phyloP scores from a whole-genome alignment of 2,329 filamentous ascomycete species.

The Myotisia sp. region DNA sequence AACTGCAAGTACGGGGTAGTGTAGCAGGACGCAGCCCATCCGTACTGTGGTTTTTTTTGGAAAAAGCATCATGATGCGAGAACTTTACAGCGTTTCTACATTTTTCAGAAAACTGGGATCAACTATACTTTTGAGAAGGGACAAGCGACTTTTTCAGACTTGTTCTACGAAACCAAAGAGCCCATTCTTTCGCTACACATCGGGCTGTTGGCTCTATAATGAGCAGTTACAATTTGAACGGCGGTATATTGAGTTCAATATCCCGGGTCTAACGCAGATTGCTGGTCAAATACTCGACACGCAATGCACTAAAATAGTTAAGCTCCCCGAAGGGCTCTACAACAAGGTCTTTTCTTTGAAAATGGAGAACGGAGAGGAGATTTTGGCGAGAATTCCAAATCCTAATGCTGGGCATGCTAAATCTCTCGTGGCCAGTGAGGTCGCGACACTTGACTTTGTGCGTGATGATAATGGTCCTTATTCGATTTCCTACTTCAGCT shows the following conservation, averaged over 20 bases:
- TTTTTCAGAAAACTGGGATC: no score
- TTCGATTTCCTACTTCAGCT: neutral
- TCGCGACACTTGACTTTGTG: conserved; percentile 11
- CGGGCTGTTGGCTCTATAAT: conserved; percentile 20
- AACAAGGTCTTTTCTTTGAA: conserved; percentile 18
- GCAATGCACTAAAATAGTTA: conserved; percentile 13
- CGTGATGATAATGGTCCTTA: neutral
- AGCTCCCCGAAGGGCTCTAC: conserved; percentile 20
- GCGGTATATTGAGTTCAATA: conserved; percentile 20
- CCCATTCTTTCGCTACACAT: conserved; percentile 18
- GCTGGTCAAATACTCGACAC: conserved; percentile 3
- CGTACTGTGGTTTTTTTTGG: no score
- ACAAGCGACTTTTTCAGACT: no score
- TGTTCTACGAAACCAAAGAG: no score
- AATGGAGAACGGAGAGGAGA: conserved; percentile 9
- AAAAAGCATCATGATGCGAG: no score
- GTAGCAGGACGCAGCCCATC: no score
- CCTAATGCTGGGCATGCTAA: conserved; percentile 12
- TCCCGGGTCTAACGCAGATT: conserved; percentile 16
- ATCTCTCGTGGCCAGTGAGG: conserved; percentile 14
- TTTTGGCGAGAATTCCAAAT: conserved; percentile 11
- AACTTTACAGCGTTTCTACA: no score
- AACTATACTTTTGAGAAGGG: no score
- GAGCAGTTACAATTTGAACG: conserved; percentile 18
- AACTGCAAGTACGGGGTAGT: no score